Conservation (phyloP, 306 rosid species). For the Vigna hirtella region DNA sequence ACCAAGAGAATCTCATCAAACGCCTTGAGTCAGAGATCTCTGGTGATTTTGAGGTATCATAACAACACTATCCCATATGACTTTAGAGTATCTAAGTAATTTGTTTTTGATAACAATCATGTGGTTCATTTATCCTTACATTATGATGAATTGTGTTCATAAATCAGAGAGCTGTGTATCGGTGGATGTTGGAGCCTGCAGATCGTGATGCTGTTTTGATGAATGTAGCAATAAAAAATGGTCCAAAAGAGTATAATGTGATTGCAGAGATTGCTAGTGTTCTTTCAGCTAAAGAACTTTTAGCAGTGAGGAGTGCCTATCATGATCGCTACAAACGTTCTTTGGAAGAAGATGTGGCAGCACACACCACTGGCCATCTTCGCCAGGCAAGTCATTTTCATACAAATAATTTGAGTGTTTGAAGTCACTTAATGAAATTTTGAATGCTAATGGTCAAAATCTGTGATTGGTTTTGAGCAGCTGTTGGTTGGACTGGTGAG, state of each 20-base stretch:
- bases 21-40: slow-evolving; percentile 87
- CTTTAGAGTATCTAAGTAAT: too few relatives aligned
- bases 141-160: not conserved
- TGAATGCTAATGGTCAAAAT: not conserved
- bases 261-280: slow-evolving; percentile 72
- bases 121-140: not conserved
- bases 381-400: slow-evolving; percentile 65
- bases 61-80: too few relatives aligned
- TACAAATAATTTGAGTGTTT: not conserved
- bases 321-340: slow-evolving; percentile 77
- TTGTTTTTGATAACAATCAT: too few relatives aligned
- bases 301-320: slow-evolving; percentile 72
- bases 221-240: slow-evolving; percentile 65
- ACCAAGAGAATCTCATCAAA: slow-evolving; percentile 76
- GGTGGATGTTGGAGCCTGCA: slow-evolving; percentile 77
- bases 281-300: slow-evolving; percentile 69
- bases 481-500: slow-evolving; percentile 67
- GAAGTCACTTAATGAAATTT: not conserved
- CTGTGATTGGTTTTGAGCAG: slow-evolving; percentile 51
- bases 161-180: slow-evolving; percentile 69
- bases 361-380: slow-evolving; percentile 63
- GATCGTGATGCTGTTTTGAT: slow-evolving; percentile 83
- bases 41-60: slow-evolving; percentile 88
- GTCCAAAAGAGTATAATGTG: slow-evolving; percentile 49
- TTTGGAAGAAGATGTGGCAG: slow-evolving; percentile 86